Evolutionary conservation across 192 early-diverging fungal genomes (phyloP).

Genomic region (Geranomyces variabilis): DNA sequence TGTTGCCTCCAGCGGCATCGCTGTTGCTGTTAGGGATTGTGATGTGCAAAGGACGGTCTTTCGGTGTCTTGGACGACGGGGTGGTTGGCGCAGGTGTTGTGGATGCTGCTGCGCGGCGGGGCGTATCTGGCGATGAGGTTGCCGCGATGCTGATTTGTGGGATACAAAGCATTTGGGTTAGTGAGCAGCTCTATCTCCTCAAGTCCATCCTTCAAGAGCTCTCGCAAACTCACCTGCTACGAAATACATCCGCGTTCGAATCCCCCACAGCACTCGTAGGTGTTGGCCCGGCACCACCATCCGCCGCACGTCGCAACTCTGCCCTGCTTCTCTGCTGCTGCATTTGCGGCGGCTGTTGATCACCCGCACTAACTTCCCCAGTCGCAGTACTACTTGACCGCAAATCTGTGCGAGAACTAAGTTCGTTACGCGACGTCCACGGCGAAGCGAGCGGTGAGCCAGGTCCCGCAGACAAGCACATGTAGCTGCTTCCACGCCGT

Average conservation of each 20-base stretch:
- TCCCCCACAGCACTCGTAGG: neutral
- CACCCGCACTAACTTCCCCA: neutral
- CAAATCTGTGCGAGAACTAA: neutral
- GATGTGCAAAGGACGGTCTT: no score
- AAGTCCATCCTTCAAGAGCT: neutral
- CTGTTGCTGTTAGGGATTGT: no score
- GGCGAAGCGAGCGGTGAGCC: neutral
- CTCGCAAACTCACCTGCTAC: constrained; percentile 10
- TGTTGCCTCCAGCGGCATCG: no score
- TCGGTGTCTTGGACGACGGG: no score
- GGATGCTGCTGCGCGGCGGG: no score
- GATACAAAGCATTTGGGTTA: no score
- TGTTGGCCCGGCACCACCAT: constrained; percentile 10
- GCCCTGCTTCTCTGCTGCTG: constrained; percentile 3
- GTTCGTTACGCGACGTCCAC: neutral
- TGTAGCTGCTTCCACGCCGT: constrained; percentile 34
- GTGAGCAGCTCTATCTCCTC: no score
- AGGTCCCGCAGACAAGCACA: neutral
- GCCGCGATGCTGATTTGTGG: no score
- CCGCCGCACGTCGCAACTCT: neutral
- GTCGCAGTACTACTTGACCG: neutral
- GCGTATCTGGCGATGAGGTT: no score
- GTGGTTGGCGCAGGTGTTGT: no score
- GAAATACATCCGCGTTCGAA: neutral
- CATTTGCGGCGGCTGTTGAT: neutral